Conservation (phyloP, 495 filamentous ascomycete species). For the Pyrenopolyporus hunteri region DNA sequence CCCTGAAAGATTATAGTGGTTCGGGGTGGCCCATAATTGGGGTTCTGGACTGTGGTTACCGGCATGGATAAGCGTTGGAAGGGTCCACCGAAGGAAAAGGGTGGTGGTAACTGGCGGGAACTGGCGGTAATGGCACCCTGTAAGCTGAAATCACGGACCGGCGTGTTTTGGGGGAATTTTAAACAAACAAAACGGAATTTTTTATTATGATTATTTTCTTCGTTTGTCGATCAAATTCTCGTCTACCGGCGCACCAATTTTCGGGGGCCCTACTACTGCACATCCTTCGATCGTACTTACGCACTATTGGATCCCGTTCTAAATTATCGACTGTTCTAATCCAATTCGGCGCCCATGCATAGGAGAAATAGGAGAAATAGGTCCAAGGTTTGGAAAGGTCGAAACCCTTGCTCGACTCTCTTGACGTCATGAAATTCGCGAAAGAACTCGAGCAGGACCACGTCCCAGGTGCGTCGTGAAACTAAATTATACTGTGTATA, state of each 20-base stretch:
- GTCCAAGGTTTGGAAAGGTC: constrained; percentile 11
- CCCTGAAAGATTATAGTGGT: background rate
- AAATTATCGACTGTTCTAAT: background rate
- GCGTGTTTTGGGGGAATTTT: background rate
- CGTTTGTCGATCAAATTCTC: constrained; percentile 19
- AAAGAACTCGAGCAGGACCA: constrained; percentile 84
- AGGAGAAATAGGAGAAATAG: constrained; percentile 4
- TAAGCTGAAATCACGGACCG: background rate
- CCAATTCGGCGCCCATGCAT: constrained; percentile 14
- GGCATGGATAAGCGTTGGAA: background rate
- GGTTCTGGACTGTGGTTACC: background rate
- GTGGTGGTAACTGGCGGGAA: too few species aligned
- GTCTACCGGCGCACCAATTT: background rate
- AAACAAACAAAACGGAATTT: constrained; percentile 3
- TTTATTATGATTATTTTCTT: background rate
- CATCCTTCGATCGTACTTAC: background rate
- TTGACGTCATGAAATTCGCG: constrained; percentile 57
- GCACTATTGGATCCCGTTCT: background rate
- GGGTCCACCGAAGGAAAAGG: background rate
- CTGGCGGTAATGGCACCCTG: background rate
- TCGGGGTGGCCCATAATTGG: background rate
- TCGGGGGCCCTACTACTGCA: constrained; percentile 8
- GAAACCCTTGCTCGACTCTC: constrained; percentile 1
- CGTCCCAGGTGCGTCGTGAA: constrained; percentile 64
- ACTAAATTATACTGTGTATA: background rate